These are phyloP conservation scores for Russula earlei DNA, from an alignment of 768 basidiomycete species.

Conservation along the genomic window DNA sequence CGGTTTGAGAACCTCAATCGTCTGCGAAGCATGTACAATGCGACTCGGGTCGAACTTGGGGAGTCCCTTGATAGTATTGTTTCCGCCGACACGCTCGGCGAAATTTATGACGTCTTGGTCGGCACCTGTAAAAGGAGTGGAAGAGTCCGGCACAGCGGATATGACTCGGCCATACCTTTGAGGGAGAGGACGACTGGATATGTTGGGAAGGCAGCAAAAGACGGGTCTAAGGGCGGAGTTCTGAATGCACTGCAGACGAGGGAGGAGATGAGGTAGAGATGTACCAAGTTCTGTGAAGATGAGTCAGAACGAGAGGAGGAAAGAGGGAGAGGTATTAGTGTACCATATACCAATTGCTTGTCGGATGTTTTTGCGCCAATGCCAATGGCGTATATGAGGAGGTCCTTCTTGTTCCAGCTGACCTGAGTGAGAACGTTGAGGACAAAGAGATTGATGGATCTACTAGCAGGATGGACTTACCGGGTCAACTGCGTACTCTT, in stretches of 20 bases:
- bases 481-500: slow-evolving; percentile 40
- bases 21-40: slow-evolving; percentile 65
- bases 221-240: slow-evolving; percentile 36
- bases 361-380: slow-evolving; percentile 77
- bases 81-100: slow-evolving; percentile 34
- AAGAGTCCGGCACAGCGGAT: background rate
- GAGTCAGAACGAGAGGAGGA: background rate
- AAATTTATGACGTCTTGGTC: slow-evolving; percentile 65
- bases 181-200: slow-evolving; percentile 73
- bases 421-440: slow-evolving; percentile 37
- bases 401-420: slow-evolving; percentile 76
- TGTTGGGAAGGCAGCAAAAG: slow-evolving; percentile 73
- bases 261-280: background rate
- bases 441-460: background rate
- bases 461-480: slow-evolving; percentile 32
- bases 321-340: slow-evolving; percentile 11
- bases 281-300: slow-evolving; percentile 25
- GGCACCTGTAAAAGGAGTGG: slow-evolving; percentile 30
- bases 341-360: slow-evolving; percentile 62
- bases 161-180: slow-evolving; percentile 38
- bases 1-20: slow-evolving; percentile 71
- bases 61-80: slow-evolving; percentile 46
- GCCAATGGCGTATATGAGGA: slow-evolving; percentile 69
- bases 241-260: background rate
- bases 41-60: slow-evolving; percentile 63